phyloP scores from a whole-genome alignment of 2,329 filamentous ascomycete genomes.

The Aspergillus pseudoviridinutans region DNA sequence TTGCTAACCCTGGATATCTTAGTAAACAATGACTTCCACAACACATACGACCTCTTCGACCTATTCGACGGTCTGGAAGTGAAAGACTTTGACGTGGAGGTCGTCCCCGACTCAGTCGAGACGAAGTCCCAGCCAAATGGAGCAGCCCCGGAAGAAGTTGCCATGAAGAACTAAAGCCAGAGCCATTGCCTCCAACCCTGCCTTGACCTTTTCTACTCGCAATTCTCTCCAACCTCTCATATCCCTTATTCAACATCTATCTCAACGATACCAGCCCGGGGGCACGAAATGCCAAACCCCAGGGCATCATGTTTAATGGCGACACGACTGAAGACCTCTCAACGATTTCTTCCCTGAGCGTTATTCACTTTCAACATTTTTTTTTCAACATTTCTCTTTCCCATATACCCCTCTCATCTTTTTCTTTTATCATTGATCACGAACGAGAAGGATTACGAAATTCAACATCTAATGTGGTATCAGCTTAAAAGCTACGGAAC shows the following conservation, averaged over 20 bases:
- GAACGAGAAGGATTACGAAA: constrained; percentile 12
- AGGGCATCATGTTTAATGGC: constrained; percentile 31
- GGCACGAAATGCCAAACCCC: not conserved
- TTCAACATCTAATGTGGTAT: constrained; percentile 1
- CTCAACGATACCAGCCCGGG: constrained; percentile 33
- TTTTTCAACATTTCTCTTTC: constrained; percentile 21
- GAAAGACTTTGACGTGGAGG: constrained; percentile 34
- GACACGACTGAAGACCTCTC: constrained; percentile 40
- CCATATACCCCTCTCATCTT: constrained; percentile 32
- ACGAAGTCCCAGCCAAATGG: constrained; percentile 21
- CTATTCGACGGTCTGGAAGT: constrained; percentile 70
- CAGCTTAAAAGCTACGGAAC: constrained; percentile 1
- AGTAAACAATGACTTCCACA: constrained; percentile 98
- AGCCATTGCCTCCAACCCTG: constrained; percentile 8
- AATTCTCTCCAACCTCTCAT: constrained; percentile 15
- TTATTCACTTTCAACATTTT: constrained; percentile 37
- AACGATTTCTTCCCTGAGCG: constrained; percentile 40
- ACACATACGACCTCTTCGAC: constrained; percentile 74
- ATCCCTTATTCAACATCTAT: constrained; percentile 36
- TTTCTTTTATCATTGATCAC: constrained; percentile 19
- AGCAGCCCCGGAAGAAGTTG: constrained; percentile 4
- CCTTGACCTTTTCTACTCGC: constrained; percentile 10
- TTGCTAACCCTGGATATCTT: constrained; percentile 19
- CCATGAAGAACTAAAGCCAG: constrained; percentile 22
- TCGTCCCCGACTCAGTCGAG: constrained; percentile 16